A percentile compares a stretch with the other conserved stretches of the same genome.
Conservation (phyloP, 2,329 filamentous ascomycete genomes). For the Cytospora leucostoma region DNA sequence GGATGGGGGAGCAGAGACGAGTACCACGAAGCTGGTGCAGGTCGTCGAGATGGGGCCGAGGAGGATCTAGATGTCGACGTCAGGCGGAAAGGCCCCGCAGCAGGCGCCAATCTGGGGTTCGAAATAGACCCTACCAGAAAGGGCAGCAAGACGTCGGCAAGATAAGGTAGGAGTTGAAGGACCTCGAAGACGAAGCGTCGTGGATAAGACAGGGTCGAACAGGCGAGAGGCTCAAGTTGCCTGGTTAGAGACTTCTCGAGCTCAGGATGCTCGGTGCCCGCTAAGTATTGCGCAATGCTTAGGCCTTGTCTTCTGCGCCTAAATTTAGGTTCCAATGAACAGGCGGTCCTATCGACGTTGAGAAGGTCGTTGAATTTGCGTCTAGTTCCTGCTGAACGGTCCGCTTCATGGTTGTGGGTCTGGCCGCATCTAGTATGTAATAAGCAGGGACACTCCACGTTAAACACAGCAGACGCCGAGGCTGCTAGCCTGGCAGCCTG, state of each 20-base stretch:
- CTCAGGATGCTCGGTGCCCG: not conserved
- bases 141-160: not conserved
- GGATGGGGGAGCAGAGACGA: slow-evolving; percentile 16
- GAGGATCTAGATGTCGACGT: not conserved
- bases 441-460: not conserved
- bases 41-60: slow-evolving; percentile 9
- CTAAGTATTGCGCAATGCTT: not conserved
- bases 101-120: not conserved
- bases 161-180: not conserved
- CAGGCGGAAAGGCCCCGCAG: slow-evolving; percentile 1
- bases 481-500: not conserved
- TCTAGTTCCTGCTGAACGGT: not conserved
- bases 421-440: not conserved
- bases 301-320: not conserved
- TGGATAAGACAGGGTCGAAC: not conserved
- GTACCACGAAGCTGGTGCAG: slow-evolving; percentile 18
- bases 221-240: not conserved
- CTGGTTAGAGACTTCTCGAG: not conserved
- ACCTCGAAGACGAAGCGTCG: not conserved
- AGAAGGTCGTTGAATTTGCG: not conserved
- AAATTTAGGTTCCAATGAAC: not conserved
- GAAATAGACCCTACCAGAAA: not conserved
- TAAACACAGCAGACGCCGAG: not conserved
- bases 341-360: not conserved
- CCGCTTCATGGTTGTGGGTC: slow-evolving; percentile 1